Evolutionary conservation across 2,329 filamentous ascomycete genomes (phyloP), one percentile per base, ranked within the genome.

Genomic region (Fusarium sp.): DNA sequence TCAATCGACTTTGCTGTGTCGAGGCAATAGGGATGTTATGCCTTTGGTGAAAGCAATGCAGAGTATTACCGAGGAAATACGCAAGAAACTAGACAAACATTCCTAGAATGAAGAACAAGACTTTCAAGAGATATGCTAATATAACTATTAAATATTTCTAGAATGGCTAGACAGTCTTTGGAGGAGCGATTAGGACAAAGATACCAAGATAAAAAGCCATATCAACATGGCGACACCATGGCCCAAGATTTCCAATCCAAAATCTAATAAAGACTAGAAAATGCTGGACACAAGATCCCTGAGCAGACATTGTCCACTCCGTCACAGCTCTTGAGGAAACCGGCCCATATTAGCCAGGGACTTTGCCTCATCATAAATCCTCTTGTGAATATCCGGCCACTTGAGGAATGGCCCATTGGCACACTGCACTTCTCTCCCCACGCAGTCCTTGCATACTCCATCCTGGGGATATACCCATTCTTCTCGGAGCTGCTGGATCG

Each of bases 21-120:
- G 61, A n/a, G 65, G 63, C 0, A 68, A 77, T 15, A 69, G 52
- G 26, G 74, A 76, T 30, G 70, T 76, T 30, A 53, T 68, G 39
- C 75, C 75, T 0, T 54, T 76, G 20, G 59, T 76, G 1, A 66
- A 68, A 28, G 74, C 74, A 4, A 68, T 76, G 47, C 72, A 72
- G 32, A 69, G 45, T 13, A 63, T 76, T 2, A 73, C 70, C 10
- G 53, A 56, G 2, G 75, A 75, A 32, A 71, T 76, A 24, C 62
- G 61, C 26, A 67, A 56, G 24, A 70, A 63, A 19, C 13, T 65
- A 13, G 50, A 43, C 2, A 58, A 47, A 2, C 20, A 33, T 2
- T 13, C n/a, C 1, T 33, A 35, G 28, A 3, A 13, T 30, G 24
- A 30, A 28, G 6, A n/a, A n/a, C 8, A 28, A 22, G 8, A 11